Conservation (phyloP, 352 stramenopile species). For the Pythium myriotylum region DNA sequence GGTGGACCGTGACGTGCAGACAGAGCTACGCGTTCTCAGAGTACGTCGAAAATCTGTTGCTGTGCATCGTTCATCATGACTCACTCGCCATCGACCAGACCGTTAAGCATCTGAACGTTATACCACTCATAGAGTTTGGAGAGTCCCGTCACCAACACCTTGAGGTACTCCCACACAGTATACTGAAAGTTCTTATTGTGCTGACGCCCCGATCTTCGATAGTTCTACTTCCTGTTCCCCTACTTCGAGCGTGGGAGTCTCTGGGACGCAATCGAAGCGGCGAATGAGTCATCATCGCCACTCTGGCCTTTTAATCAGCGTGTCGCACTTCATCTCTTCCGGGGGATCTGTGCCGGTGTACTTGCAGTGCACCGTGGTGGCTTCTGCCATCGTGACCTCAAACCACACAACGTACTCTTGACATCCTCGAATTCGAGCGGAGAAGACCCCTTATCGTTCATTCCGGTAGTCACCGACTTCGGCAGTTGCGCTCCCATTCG, state of each 20-base stretch:
- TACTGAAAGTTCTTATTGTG: too few species aligned
- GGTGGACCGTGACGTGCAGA: slow-evolving; percentile 73
- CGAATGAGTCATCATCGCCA: slow-evolving; percentile 65
- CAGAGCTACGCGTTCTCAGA: slow-evolving; percentile 74
- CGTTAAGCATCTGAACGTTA: slow-evolving; percentile 82
- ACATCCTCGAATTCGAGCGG: slow-evolving; percentile 62
- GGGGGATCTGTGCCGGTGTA: slow-evolving; percentile 81
- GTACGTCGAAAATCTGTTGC: slow-evolving; percentile 32
- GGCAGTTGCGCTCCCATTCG: slow-evolving; percentile 74
- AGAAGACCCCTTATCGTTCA: slow-evolving; percentile 72
- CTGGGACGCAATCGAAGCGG: slow-evolving; percentile 72
- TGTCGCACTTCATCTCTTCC: slow-evolving; percentile 80
- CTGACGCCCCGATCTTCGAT: not conserved
- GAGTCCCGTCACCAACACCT: slow-evolving; percentile 67
- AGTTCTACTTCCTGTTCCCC: slow-evolving; percentile 87
- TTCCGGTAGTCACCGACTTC: slow-evolving; percentile 87
- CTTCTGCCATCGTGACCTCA: slow-evolving; percentile 86
- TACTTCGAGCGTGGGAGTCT: slow-evolving; percentile 85
- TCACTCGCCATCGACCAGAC: slow-evolving; percentile 32
- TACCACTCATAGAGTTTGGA: slow-evolving; percentile 79
- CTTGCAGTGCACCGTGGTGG: slow-evolving; percentile 73
- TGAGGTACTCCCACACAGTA: slow-evolving; percentile 45
- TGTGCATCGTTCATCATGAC: too few species aligned
- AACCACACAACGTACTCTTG: slow-evolving; percentile 84
- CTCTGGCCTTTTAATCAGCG: slow-evolving; percentile 86